These are phyloP conservation scores for Stylosanthes scabra DNA, from an alignment of 331 rosid species.

Conservation along the genomic window DNA sequence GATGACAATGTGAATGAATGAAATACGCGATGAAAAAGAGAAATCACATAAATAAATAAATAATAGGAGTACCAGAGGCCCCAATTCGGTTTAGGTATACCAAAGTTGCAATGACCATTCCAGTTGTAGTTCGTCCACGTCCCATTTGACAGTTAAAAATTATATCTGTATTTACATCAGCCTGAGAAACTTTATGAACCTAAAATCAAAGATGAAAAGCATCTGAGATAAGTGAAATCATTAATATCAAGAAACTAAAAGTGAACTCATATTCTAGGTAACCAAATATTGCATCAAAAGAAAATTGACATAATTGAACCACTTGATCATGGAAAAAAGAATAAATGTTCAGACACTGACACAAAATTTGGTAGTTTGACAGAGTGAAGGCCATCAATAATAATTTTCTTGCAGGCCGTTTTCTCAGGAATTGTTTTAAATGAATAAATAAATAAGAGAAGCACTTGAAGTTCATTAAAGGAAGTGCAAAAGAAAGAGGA, in stretches of 20 bases:
- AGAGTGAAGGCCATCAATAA: slow-evolving; percentile 15
- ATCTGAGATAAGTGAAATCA: slow-evolving; percentile 32
- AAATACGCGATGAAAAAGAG: slow-evolving; percentile 24
- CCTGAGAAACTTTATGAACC: slow-evolving; percentile 86
- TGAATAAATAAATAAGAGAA: not conserved
- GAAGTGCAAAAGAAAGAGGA: not conserved
- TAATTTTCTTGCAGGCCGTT: slow-evolving; percentile 14
- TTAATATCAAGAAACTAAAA: slow-evolving; percentile 10
- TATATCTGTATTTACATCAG: slow-evolving; percentile 72
- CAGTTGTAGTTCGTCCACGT: slow-evolving; percentile 93
- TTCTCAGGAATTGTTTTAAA: not conserved
- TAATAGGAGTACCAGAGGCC: slow-evolving; percentile 66
- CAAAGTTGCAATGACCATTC: slow-evolving; percentile 96
- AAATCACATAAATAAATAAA: slow-evolving; percentile 30
- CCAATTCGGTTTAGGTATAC: slow-evolving; percentile 84
- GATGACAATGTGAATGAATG: slow-evolving; percentile 1
- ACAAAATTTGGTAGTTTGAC: slow-evolving; percentile 5
- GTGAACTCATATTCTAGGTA: not conserved
- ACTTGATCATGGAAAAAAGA: slow-evolving; percentile 32
- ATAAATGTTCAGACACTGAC: slow-evolving; percentile 1
- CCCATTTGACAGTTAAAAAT: slow-evolving; percentile 99
- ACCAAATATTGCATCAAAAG: slow-evolving; percentile 28
- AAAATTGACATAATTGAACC: slow-evolving; percentile 13
- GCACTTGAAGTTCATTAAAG: not conserved
- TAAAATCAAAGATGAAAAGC: slow-evolving; percentile 51